Base-by-base conservation (phyloP, 805 yeast genomes). In the Candida multigemmis region DNA sequence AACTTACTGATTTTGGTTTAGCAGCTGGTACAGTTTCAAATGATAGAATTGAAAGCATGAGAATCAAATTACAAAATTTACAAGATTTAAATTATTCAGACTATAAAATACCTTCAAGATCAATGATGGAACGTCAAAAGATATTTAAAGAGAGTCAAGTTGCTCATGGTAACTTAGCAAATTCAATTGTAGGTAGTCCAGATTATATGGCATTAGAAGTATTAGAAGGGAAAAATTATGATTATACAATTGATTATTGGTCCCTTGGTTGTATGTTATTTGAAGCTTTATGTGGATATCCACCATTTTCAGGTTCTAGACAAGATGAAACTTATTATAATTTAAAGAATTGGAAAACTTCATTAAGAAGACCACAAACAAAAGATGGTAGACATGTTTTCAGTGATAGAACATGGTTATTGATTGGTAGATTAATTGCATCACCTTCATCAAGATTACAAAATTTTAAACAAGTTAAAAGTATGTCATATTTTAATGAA, bases 201-300 rank as follows among this genome's bases (percentile, higher is more conserved):
- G 99, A 91, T 54, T 91, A 91, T 50, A 91, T 91, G 99, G 98
- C 99, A 1, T 65, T 91, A 26, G 99, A 91, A 53, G 97, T 91
- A 8, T 70, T 91, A 28, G 94, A 85, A 53, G 98, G 98, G 6
- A 81, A 80, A 46, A 75, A 77, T 32, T 91, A 91, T 53, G 96
- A 91, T 49, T 87, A 79, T 50, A 89, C 98, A 10, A 94, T 93
- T 32, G 99, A 91, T 60, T 91, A 91, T 53, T 91, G 99, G 99
- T 87, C 97, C 1, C 64, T 91, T 32, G 99, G 98, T 4, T 91
- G 98, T 56, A 91, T 91, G 78, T 63, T 91, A 21, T 91, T 89
- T 50, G 99, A 91, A 57, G 83, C 96, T 24, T 71, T 91, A 31
- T 91, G 91, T 37, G 97, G 98, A 1, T 91, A 84, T 54, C 94